These are phyloP conservation scores for Colletotrichum liaoningense DNA, from an alignment of 2,329 filamentous ascomycete species.

Conservation along the genomic window DNA sequence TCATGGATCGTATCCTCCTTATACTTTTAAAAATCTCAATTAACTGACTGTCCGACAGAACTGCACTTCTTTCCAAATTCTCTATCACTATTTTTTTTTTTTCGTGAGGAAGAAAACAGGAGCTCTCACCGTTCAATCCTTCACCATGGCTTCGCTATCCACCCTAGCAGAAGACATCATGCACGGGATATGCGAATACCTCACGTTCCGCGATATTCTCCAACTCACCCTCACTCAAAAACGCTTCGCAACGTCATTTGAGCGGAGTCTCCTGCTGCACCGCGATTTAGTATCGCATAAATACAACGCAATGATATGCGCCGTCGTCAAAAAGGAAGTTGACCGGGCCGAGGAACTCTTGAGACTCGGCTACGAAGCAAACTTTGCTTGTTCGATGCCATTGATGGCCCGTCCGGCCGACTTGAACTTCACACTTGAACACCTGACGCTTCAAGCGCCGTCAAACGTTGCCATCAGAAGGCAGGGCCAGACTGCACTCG, in stretches of 20 bases:
- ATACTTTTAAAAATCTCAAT: background rate
- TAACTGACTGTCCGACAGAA: too few relatives aligned
- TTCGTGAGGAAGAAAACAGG: too few relatives aligned
- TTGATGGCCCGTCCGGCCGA: background rate
- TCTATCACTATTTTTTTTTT: too few relatives aligned
- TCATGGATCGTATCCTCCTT: background rate
- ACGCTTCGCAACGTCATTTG: background rate
- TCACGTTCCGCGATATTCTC: background rate
- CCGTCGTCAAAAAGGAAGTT: background rate
- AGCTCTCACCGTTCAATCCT: too few relatives aligned
- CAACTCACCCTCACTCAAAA: background rate
- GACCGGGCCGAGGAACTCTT: background rate
- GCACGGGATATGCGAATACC: background rate
- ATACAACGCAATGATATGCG: background rate
- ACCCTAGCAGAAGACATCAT: background rate
- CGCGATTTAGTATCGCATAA: background rate
- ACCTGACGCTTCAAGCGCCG: background rate
- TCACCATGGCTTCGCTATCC: background rate
- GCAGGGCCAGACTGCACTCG: background rate
- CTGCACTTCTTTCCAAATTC: too few relatives aligned
- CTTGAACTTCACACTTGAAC: background rate
- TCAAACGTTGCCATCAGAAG: background rate
- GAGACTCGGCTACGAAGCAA: background rate
- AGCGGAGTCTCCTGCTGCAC: background rate
- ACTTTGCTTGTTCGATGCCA: background rate